These are phyloP conservation scores for Stromatinia cepivora DNA, from an alignment of 2,329 filamentous ascomycete genomes.

Conservation along the genomic window DNA sequence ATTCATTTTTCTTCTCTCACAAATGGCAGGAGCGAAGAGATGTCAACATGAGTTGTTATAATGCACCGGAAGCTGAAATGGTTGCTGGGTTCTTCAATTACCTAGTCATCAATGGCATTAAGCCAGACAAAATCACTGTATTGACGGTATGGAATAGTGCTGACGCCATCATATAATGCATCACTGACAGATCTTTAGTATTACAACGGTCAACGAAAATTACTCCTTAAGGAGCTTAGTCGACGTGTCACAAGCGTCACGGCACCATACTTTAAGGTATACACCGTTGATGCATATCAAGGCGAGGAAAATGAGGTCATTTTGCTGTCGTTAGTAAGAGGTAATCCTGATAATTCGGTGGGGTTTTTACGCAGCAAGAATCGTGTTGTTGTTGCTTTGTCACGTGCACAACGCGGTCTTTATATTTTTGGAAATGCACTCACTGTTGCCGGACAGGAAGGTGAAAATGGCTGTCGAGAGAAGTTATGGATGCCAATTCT, in stretches of 20 bases:
- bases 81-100: conserved; percentile 71
- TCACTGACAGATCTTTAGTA: conserved; percentile 48
- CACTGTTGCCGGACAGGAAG: conserved; percentile 42
- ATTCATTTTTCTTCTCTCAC: conserved; percentile 65
- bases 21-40: conserved; percentile 64
- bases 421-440: conserved; percentile 80
- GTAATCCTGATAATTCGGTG: conserved; percentile 56
- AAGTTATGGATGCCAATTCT: conserved; percentile 41
- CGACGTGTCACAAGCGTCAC: conserved; percentile 43
- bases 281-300: conserved; percentile 86
- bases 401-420: conserved; percentile 73
- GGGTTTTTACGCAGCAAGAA: conserved; percentile 72
- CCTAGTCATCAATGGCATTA: conserved; percentile 66
- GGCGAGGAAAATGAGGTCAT: conserved; percentile 88
- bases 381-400: conserved; percentile 59
- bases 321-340: conserved; percentile 77
- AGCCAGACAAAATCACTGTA: conserved; percentile 66
- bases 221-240: conserved; percentile 53
- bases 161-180: not conserved
- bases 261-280: conserved; percentile 54
- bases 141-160: conserved; percentile 53
- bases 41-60: conserved; percentile 64
- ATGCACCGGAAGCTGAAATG: conserved; percentile 73
- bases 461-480: conserved; percentile 30
- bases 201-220: conserved; percentile 79